phyloP scores from a whole-genome alignment of 129 eudicot species.

The Escallonia rubra region DNA sequence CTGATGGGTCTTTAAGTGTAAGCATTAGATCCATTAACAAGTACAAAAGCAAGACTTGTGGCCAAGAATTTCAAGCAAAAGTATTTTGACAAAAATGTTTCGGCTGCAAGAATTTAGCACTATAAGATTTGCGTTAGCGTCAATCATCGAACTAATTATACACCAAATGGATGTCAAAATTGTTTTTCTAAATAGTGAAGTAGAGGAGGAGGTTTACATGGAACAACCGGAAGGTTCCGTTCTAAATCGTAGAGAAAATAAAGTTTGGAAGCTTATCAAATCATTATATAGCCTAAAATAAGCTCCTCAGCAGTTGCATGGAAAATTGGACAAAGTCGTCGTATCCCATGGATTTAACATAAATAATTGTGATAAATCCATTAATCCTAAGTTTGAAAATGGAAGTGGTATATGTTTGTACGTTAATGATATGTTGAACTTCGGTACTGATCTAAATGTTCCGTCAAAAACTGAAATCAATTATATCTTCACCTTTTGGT shows the following conservation, averaged over 20 bases:
- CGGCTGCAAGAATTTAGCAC: too few species aligned
- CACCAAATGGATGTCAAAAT: slow-evolving; percentile 18
- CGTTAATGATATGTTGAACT: slow-evolving; percentile 11
- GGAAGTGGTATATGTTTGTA: neutral
- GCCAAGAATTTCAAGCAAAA: too few species aligned
- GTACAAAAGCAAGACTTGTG: too few species aligned
- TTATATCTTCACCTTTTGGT: neutral
- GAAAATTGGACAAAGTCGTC: neutral
- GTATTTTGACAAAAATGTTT: too few species aligned
- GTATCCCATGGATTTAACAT: slow-evolving; percentile 2
- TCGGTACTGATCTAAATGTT: slow-evolving; percentile 1
- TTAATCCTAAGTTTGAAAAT: neutral
- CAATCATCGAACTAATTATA: neutral
- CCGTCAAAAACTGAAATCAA: neutral
- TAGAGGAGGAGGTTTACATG: slow-evolving; percentile 4
- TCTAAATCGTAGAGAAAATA: neutral
- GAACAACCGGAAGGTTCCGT: slow-evolving; percentile 1
- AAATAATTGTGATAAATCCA: slow-evolving; percentile 4
- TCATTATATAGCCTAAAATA: slow-evolving; percentile 3
- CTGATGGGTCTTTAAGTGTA: too few species aligned
- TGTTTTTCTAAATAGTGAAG: neutral
- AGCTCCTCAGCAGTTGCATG: neutral
- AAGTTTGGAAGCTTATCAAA: neutral
- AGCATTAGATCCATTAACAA: too few species aligned
- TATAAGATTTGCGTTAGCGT: neutral